Evolutionary conservation across 371 early-diverging fungal species (phyloP).

Genomic region (Apophysomyces ossiformis): DNA sequence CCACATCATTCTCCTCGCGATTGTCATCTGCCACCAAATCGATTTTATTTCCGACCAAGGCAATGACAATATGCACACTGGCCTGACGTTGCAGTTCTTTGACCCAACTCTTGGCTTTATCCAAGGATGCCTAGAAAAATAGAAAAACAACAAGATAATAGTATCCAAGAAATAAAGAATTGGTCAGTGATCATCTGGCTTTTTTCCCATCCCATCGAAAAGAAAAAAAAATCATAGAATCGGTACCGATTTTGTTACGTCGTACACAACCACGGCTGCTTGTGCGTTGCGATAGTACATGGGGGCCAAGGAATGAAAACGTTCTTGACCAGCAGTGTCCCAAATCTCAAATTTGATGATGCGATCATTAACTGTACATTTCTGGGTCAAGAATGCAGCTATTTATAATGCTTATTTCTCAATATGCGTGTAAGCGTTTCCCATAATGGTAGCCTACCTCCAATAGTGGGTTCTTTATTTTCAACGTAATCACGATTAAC

Average conservation of each 20-base stretch:
- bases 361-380: conserved; percentile 67
- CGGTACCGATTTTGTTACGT: conserved; percentile 82
- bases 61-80: conserved; percentile 95
- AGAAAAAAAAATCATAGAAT: neutral
- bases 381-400: conserved; percentile 86
- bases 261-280: conserved; percentile 96
- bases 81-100: conserved; percentile 97
- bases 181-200: neutral
- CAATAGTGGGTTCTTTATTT: conserved; percentile 97
- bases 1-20: conserved; percentile 40
- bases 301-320: conserved; percentile 94
- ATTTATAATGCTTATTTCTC: conserved; percentile 5
- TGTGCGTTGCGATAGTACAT: conserved; percentile 99
- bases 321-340: conserved; percentile 95
- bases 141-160: conserved; percentile 6
- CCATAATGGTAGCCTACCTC: conserved; percentile 56
- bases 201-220: conserved; percentile 25
- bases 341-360: conserved; percentile 88
- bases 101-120: conserved; percentile 98
- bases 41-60: conserved; percentile 95
- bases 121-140: conserved; percentile 78
- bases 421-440: too few relatives aligned
- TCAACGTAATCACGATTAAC: conserved; percentile 94
- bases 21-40: conserved; percentile 69
- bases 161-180: neutral